These are phyloP conservation scores for Chytriomyces confervae DNA, from an alignment of 192 early-diverging fungal genomes.

Conservation along the genomic window DNA sequence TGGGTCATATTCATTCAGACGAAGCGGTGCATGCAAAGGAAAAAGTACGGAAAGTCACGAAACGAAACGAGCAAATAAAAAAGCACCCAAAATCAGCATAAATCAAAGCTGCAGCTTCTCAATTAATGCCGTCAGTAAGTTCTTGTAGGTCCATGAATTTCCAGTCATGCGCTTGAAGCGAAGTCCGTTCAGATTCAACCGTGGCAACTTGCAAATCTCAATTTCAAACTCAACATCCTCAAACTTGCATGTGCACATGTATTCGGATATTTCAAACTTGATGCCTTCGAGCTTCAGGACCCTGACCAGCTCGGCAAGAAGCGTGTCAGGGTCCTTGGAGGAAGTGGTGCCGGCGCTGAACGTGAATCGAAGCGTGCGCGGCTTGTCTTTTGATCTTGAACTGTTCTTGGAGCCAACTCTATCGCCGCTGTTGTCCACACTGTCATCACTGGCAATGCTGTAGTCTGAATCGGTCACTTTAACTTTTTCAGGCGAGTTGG, in stretches of 20 bases:
- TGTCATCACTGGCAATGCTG: slow-evolving; percentile 32
- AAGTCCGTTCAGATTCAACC: slow-evolving; percentile 57
- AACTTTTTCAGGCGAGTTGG: slow-evolving; percentile 12
- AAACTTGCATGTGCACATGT: slow-evolving; percentile 37
- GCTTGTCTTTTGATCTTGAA: slow-evolving; percentile 41
- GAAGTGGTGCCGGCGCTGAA: slow-evolving; percentile 63
- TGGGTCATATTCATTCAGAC: neutral
- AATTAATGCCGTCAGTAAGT: slow-evolving; percentile 59
- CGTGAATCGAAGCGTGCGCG: slow-evolving; percentile 61
- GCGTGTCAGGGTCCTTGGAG: slow-evolving; percentile 59
- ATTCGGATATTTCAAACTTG: slow-evolving; percentile 15
- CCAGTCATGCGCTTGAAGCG: slow-evolving; percentile 63
- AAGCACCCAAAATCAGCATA: neutral
- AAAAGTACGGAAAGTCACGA: neutral
- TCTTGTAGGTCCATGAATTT: slow-evolving; percentile 65
- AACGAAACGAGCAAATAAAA: neutral
- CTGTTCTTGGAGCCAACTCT: slow-evolving; percentile 15
- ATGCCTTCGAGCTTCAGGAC: slow-evolving; percentile 50
- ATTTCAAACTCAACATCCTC: slow-evolving; percentile 65
- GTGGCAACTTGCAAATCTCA: slow-evolving; percentile 65
- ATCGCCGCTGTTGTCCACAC: neutral
- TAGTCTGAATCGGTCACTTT: slow-evolving; percentile 25
- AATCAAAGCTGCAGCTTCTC: slow-evolving; percentile 57
- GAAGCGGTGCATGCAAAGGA: neutral
- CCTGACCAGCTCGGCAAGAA: slow-evolving; percentile 53